Evolutionary conservation across 305 asterid genomes (phyloP), one percentile per base, ranked within the genome.

Genomic region (Fraxinus sp.): DNA sequence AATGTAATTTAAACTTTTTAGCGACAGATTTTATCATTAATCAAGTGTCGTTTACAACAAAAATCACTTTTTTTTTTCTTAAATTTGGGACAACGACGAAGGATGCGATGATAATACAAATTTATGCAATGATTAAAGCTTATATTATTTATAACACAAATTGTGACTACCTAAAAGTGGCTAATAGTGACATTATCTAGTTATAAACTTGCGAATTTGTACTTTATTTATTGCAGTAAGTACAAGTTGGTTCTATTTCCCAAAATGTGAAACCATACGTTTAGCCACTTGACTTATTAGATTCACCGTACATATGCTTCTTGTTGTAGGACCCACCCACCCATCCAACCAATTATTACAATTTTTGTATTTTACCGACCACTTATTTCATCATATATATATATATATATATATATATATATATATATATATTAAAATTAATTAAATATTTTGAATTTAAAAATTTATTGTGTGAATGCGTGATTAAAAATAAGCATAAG

Each of bases 281-380:
- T 66, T 66, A 59, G 72, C 74, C 2, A 28, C 74, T 68, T 68
- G 74, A 68, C 36, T 28, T 20, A 0, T 7, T 59, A 68, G 74
- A 68, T 68, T 68, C 74, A 68, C 74, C 74, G 74, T 68, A 68
- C 74, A 68, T 68, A 68, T 68, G 35, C 20, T 24, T 68, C 74
- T 28, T 11, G 18, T 11, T 68, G n/a, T 68, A 11, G 74, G 74
- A 11, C 18, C 74, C n/a, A 68, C 74, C 3, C 33, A 0, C 13
- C 72, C 10, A 36, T 7, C 72, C 33, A 7, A 2, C 16, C 32
- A 62, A 62, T 20, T 62, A 22, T 62, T 5, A 59, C 26, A 57
- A 46, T 46, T 14, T 13, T 49, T 46, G 18, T 14, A 46, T 46
- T 3, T 46, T 46, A 46, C 6, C 2, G 57, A 46, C 57, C 3